These are phyloP conservation scores for Fragaria ananassa DNA, from an alignment of 306 rosid species.

Conservation along the genomic window DNA sequence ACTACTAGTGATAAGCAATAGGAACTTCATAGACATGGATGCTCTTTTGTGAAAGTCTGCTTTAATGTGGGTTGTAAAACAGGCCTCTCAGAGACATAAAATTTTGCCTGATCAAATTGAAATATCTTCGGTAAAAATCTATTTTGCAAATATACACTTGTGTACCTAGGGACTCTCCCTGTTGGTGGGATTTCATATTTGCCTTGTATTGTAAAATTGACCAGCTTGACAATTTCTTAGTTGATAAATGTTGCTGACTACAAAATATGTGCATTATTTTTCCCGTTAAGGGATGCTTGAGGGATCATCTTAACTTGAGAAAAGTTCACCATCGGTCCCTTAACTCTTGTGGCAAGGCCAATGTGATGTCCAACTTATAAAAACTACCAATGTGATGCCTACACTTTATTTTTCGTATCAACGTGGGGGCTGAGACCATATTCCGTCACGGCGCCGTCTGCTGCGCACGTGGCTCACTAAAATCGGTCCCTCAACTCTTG, in stretches of 20 bases:
- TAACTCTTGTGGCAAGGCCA: too few relatives aligned
- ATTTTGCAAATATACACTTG: background rate
- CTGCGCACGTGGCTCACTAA: too few relatives aligned
- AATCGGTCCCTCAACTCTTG: too few relatives aligned
- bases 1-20: background rate
- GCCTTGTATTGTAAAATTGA: background rate
- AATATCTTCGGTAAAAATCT: background rate
- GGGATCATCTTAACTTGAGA: background rate
- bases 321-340: too few relatives aligned
- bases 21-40: background rate
- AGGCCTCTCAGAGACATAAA: background rate
- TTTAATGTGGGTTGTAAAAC: background rate
- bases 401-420: too few relatives aligned
- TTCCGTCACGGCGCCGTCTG: too few relatives aligned
- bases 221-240: background rate
- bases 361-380: too few relatives aligned
- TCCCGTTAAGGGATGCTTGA: background rate
- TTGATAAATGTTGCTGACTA: background rate
- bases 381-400: too few relatives aligned
- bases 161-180: background rate
- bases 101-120: background rate
- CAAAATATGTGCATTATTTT: background rate
- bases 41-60: background rate
- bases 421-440: too few relatives aligned
- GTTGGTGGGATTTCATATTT: background rate